Percentiles rank a stretch among this genome's conserved stretches.
phyloP scores from a whole-genome alignment of 306 rosid species.

The Gillenia trifoliata region DNA sequence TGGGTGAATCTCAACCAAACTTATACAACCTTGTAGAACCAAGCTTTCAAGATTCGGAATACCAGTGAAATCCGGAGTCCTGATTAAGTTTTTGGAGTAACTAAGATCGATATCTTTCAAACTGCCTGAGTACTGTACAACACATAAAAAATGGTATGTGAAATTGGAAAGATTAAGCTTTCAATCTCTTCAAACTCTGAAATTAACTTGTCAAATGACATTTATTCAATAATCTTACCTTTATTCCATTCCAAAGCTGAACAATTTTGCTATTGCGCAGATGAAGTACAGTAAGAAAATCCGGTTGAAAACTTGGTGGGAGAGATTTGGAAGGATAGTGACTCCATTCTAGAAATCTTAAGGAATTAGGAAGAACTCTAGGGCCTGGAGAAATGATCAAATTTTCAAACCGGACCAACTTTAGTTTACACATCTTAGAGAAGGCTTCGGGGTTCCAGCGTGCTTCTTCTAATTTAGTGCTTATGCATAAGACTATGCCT shows the following conservation, averaged over 20 bases:
- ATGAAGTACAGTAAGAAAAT: not conserved
- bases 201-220: too few relatives aligned
- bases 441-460: too few relatives aligned
- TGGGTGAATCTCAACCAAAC: constrained; percentile 12
- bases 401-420: not conserved
- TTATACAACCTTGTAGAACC: constrained; percentile 6
- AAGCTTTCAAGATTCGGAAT: constrained; percentile 3
- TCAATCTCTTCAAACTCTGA: too few relatives aligned
- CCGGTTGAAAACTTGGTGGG: not conserved
- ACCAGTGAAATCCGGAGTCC: constrained; percentile 13
- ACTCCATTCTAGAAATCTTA: constrained; percentile 7
- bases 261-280: constrained; percentile 4
- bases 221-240: too few relatives aligned
- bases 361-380: constrained; percentile 6
- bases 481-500: not conserved
- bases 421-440: not conserved
- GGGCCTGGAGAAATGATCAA: not conserved
- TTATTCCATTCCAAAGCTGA: constrained; percentile 3
- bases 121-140: not conserved
- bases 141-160: not conserved
- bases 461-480: not conserved
- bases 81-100: not conserved
- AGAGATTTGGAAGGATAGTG: not conserved
- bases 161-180: too few relatives aligned
- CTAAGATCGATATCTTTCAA: constrained; percentile 8